These are phyloP conservation scores for Vitis rotundifolia DNA, from an alignment of 164 flowering plant species.

Conservation along the genomic window DNA sequence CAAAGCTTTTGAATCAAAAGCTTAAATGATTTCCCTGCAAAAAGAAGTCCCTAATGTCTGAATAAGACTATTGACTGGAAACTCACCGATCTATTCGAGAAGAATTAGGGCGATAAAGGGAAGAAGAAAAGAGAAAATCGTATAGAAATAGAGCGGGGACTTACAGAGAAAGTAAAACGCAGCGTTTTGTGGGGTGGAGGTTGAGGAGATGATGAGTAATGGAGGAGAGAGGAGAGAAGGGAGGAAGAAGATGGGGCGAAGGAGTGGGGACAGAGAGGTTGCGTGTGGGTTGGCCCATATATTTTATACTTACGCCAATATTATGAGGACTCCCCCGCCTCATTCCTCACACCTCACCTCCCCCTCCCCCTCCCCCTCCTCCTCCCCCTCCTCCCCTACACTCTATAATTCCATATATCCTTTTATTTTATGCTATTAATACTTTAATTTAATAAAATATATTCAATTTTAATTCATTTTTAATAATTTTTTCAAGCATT, in stretches of 20 bases:
- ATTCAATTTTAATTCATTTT: no score
- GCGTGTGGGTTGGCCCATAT: slow-evolving; percentile 34
- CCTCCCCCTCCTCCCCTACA: no score
- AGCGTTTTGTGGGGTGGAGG: slow-evolving; percentile 16
- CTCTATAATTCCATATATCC: no score
- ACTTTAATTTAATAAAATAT: no score
- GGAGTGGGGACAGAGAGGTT: slow-evolving; percentile 20
- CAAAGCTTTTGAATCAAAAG: no score
- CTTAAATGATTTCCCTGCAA: no score
- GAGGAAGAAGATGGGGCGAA: slow-evolving; percentile 13
- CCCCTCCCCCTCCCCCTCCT: no score
- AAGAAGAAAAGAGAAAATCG: background rate
- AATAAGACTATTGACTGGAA: background rate
- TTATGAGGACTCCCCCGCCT: no score
- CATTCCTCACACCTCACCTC: no score
- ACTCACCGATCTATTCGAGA: no score
- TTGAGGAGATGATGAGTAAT: slow-evolving; percentile 4
- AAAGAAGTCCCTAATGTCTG: background rate
- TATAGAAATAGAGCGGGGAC: slow-evolving; percentile 15
- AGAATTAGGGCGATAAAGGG: background rate
- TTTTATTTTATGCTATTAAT: no score
- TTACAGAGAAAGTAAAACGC: slow-evolving; percentile 31
- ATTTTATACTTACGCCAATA: slow-evolving; percentile 10
- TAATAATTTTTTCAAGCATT: no score
- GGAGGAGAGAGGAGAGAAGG: slow-evolving; percentile 11